Evolutionary conservation across 495 filamentous ascomycete genomes (phyloP), one percentile per base, ranked within the genome.

Genomic region (Podospora pseudoanserina): DNA sequence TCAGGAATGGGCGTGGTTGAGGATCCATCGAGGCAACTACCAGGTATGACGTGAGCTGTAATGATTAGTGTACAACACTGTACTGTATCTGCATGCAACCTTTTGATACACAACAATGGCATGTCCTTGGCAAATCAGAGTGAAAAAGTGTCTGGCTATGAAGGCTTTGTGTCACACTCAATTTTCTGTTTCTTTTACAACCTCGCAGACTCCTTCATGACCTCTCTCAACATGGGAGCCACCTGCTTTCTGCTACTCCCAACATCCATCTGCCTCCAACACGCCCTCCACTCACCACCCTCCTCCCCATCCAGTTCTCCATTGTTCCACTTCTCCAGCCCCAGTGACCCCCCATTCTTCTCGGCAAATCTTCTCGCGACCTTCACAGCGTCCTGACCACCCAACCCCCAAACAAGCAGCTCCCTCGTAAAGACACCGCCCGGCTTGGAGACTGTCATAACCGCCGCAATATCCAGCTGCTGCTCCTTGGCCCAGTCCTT

Each of bases 191-290:
- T 44, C 2, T n/a, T 70, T 76, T 65, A 77, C 19, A 76, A 61
- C 65, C 64, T 75, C 11, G 71, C 63, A 27, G 64, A 77, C 60
- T 79, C 78, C 64, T 79, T 79, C 74, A 92, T 84, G 23, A 84
- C 87, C 69, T 85, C 85, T 73, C 93, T 86, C 71, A 98, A 69
- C 78, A 96, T 79, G 34, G 94, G 94, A 39, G 90, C 94, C 56
- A 98, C 92, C 82, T 92, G 89, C 80, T 98, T 98, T 71, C 94
- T 82, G 77, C 93, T 97, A 67, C 87, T 82, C 61, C 84, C 82
- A 26, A 90, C 70, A 71, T 88, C 84, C 27, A 76, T 78, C 82
- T 97, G 94, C 70, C 80, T 77, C 91, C 92, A 94, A 32, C 90
- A 81, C 60, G 74, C 76, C 63, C 81, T 78, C 79, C 84, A 83